Evolutionary conservation across 208 protist genomes (phyloP), one percentile per base, ranked within the genome.

Genomic region (Acanthamoeba lenticulata): DNA sequence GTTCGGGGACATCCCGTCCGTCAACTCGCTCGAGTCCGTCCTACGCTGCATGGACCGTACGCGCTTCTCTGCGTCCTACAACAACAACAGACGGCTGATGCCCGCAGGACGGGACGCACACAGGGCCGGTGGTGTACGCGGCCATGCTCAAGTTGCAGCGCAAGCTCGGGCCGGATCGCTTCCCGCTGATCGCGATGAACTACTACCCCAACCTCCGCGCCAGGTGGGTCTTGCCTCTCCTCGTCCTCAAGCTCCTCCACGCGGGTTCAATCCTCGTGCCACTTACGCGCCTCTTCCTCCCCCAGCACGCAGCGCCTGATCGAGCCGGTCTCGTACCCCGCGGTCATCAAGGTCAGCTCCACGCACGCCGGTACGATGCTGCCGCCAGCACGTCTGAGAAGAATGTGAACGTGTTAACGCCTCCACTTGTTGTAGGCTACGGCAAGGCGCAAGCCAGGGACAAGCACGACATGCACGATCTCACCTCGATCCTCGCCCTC

Each of bases 121-220:
- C 44, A 93, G 69, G 93, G 1, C 85, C 94, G 1, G 57, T 95
- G 2, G 62, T 95, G 36, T 93, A 95, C 47, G 81, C 49, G 1
- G 42, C 19, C n/a, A 45, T 95, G 72, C 57, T 55, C 19, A 69
- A 67, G 17, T 29, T 86, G 2, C 65, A 93, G 27, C 77, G 89
- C 65, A 57, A 92, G 34, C 57, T 79, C 11, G 57, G 72, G 1
- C 21, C 34, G 1, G 81, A 79, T 19, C 62, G 47, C 29, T 72
- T 95, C 24, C 72, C 81, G 40, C 40, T 93, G 15, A 83, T 95
- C 57, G 49, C 81, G 3, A 29, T 94, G 47, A 65, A 79, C 49
- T 95, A 94, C 85, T 95, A 86, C 32, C 65, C 77, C 86, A 95
- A 95, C 88, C 85, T 86, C 13, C 72, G 47, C 5, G 94, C 74